Conservation (phyloP, 2,329 filamentous ascomycete species). For the Epichloe festucae region DNA sequence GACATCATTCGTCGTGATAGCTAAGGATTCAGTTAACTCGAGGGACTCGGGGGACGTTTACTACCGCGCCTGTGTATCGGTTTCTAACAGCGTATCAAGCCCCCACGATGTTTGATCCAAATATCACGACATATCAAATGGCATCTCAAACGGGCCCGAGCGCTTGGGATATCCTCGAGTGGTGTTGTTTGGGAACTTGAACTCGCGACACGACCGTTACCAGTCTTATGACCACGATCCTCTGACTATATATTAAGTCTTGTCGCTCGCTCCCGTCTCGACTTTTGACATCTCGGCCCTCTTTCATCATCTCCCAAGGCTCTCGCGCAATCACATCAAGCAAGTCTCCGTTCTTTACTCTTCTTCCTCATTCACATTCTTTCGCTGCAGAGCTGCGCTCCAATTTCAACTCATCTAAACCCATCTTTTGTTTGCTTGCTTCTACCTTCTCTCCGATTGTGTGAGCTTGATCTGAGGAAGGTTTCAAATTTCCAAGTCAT, state of each 20-base stretch:
- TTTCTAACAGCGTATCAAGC: background rate
- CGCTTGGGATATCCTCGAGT: background rate
- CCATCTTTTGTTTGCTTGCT: no score
- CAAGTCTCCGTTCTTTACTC: background rate
- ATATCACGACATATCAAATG: background rate
- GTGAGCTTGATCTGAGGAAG: no score
- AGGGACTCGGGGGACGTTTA: background rate
- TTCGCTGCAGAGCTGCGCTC: conserved; percentile 18
- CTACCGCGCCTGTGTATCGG: background rate
- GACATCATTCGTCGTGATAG: background rate
- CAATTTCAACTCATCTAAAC: no score
- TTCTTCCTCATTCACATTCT: conserved; percentile 8
- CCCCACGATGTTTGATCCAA: background rate
- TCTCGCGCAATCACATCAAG: background rate
- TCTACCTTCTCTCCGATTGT: conserved; percentile 1
- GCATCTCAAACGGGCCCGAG: background rate
- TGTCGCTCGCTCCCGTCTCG: background rate
- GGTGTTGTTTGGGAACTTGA: background rate
- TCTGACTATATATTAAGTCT: background rate
- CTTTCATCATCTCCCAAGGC: conserved; percentile 4
- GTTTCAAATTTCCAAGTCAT: background rate
- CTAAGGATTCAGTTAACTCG: background rate
- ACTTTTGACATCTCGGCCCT: background rate
- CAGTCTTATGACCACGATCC: no score
- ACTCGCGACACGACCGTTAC: background rate